Base-by-base conservation (phyloP, 768 basidiomycete species). In the Termitomyces sp. region DNA sequence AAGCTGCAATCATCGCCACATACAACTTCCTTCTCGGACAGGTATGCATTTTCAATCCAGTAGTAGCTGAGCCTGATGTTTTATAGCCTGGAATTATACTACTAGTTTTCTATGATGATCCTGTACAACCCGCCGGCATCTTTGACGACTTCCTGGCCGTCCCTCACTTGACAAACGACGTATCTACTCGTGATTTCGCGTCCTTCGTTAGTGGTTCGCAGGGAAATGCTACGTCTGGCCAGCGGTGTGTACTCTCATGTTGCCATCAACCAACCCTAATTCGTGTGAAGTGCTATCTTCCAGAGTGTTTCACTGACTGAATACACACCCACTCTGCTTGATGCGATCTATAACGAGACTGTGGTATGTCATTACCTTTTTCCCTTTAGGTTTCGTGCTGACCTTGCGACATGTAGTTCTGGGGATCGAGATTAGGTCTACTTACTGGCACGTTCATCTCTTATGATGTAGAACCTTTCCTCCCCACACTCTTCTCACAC, bases 91-190 rank as follows among this genome's bases (percentile, higher is more conserved):
- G 59, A 13, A 64, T 75, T 6, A 65, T 65, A 2, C 64, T 70
- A 8, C 54, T 82, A 3, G 52, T 87, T 24, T 88, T 87, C 68
- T 87, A 88, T 61, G 81, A 87, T 62, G 80, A 61, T 0, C 84
- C 85, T 15, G 72, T 66, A 0, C 76, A 75, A 0, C 82, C 81
- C 0, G 56, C 60, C 0, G 82, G 79, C 1, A 75, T 82, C 28
- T 84, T 83, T 59, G 81, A 84, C 57, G 74, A 73, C 9, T 81
- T 81, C 67, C 60, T 83, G 24, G 69, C 71, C 1, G 79, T 84
- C 36, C 77, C 78, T 2, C 54, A 64, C 18, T 47, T 79, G 24
- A 65, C 64, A 3, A 65, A 67, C 54, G 74, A 81, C 56, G 65
- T 82, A 2, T 63, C 57, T 2, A 78, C 78, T 0, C 68, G 77